These are phyloP conservation scores for Aphanomyces euteiches DNA, from an alignment of 352 stramenopile species.

Conservation along the genomic window DNA sequence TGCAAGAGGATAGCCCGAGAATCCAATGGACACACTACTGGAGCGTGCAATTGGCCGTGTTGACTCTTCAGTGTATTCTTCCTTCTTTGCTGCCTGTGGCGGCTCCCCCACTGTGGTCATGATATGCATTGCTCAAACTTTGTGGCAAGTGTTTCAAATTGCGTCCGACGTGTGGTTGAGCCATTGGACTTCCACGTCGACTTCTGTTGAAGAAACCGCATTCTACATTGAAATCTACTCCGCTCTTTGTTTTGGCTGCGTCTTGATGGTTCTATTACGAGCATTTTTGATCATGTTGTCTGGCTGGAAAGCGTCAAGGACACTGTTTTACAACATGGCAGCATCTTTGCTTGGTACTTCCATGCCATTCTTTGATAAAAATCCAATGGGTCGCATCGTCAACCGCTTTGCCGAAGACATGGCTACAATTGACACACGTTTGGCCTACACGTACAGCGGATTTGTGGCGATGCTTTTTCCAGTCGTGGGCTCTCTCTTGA, in stretches of 20 bases:
- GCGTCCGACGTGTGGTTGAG: conserved; percentile 25
- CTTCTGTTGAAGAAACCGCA: too few relatives aligned
- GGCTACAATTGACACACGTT: not conserved
- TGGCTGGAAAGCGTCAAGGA: too few relatives aligned
- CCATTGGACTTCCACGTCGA: conserved; percentile 6
- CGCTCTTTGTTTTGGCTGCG: too few relatives aligned
- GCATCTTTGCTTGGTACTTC: not conserved
- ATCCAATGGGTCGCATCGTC: not conserved
- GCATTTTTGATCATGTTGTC: too few relatives aligned
- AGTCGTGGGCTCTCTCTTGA: not conserved
- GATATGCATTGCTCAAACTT: not conserved
- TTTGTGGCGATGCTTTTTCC: not conserved
- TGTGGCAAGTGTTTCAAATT: conserved; percentile 19
- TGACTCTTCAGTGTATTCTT: too few relatives aligned
- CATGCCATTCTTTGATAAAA: not conserved
- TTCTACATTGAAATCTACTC: too few relatives aligned
- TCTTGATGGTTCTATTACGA: too few relatives aligned
- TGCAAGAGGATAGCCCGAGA: too few relatives aligned
- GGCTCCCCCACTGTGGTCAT: too few relatives aligned
- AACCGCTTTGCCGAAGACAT: not conserved
- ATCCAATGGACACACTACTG: too few relatives aligned
- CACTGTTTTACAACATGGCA: not conserved
- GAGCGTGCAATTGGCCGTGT: too few relatives aligned
- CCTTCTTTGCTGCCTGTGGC: too few relatives aligned
- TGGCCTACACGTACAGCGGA: not conserved